Percentiles rank a stretch among this genome's conserved stretches.
phyloP scores from a whole-genome alignment of 2,329 filamentous ascomycete species.

The Beauveria sp. region DNA sequence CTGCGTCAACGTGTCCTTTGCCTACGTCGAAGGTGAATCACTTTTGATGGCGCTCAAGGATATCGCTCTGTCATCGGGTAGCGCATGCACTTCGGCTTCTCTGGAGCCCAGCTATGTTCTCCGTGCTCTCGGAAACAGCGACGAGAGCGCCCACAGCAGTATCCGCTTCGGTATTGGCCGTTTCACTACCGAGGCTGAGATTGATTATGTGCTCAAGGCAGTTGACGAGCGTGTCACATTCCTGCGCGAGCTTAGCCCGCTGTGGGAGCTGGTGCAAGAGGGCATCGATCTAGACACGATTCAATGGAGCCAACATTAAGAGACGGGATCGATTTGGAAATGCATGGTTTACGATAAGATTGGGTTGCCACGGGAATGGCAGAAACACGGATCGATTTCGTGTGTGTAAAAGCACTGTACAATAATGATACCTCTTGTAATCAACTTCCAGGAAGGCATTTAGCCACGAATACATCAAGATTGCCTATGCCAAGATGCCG shows the following conservation, averaged over 20 bases:
- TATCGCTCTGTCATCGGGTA: constrained; percentile 92
- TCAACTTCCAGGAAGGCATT: constrained; percentile 7
- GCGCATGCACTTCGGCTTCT: constrained; percentile 93
- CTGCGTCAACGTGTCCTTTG: constrained; percentile 97
- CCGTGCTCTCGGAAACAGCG: constrained; percentile 87
- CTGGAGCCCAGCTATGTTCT: constrained; percentile 95
- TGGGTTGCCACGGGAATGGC: neutral
- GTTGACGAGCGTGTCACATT: constrained; percentile 87
- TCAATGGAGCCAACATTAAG: constrained; percentile 93
- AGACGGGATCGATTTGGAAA: neutral
- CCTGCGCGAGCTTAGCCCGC: constrained; percentile 84
- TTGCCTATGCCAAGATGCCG: neutral
- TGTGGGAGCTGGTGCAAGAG: constrained; percentile 98
- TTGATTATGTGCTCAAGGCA: constrained; percentile 95
- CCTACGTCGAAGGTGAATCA: constrained; percentile 96
- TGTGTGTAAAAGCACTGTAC: constrained; percentile 22
- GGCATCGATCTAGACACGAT: constrained; percentile 93
- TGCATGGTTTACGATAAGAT: constrained; percentile 8
- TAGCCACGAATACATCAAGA: neutral
- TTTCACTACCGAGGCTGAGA: constrained; percentile 91
- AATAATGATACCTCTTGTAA: constrained; percentile 17
- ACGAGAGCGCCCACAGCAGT: constrained; percentile 95
- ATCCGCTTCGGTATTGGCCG: constrained; percentile 96
- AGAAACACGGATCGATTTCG: constrained; percentile 22
- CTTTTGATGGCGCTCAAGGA: constrained; percentile 98